Percentiles rank a stretch among this genome's conserved stretches.
Conservation (phyloP, 495 filamentous ascomycete genomes). For the Neurospora tetraspora region DNA sequence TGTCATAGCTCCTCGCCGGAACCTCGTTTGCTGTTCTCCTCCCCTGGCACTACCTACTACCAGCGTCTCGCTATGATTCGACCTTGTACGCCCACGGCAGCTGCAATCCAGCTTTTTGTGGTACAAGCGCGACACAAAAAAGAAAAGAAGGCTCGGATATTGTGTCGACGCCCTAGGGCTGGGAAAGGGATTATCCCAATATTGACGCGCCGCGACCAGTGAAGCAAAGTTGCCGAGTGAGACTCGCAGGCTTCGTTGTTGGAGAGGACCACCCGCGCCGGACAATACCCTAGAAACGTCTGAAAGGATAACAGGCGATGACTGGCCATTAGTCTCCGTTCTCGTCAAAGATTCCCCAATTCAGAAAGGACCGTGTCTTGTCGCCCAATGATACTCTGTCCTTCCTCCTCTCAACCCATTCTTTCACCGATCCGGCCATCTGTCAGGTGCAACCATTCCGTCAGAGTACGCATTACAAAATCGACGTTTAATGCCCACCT, state of each 20-base stretch:
- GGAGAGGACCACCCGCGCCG: neutral
- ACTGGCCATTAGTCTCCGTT: slow-evolving; percentile 9
- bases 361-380: slow-evolving; percentile 13
- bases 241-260: neutral
- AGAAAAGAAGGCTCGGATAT: neutral
- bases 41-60: neutral
- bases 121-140: neutral
- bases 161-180: neutral
- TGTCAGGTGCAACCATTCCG: neutral
- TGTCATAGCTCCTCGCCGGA: neutral
- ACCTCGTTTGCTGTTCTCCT: neutral
- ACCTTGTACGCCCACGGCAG: neutral
- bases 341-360: slow-evolving; percentile 31
- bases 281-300: neutral
- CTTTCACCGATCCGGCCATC: neutral
- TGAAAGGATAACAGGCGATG: slow-evolving; percentile 1
- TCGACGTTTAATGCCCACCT: neutral
- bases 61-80: slow-evolving; percentile 1
- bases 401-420: neutral
- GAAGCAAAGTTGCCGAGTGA: slow-evolving; percentile 1
- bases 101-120: neutral
- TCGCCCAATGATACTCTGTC: neutral
- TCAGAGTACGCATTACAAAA: neutral
- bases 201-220: neutral
- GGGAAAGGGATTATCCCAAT: neutral